These are phyloP conservation scores for Fusarium udum DNA, from an alignment of 2,329 filamentous ascomycete genomes.

Conservation along the genomic window DNA sequence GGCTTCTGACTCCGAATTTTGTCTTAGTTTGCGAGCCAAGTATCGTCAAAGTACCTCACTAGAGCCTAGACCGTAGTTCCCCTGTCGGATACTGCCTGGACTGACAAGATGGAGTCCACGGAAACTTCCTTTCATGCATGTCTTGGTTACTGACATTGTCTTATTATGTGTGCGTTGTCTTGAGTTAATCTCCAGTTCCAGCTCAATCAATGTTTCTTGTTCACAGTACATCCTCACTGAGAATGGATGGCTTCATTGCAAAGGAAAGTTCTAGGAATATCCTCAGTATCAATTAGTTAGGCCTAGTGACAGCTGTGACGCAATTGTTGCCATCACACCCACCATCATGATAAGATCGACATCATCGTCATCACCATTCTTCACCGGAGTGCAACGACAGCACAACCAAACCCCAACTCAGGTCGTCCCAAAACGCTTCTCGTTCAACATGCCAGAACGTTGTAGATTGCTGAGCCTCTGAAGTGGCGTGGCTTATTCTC, in stretches of 20 bases:
- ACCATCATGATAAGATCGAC: constrained; percentile 24
- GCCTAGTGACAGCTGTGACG: constrained; percentile 24
- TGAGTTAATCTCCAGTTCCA: not conserved
- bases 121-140: constrained; percentile 33
- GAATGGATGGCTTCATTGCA: not conserved
- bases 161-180: constrained; percentile 4
- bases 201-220: not conserved
- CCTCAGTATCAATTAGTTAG: not conserved
- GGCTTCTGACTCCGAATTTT: constrained; percentile 3
- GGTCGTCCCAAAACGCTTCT: constrained; percentile 2
- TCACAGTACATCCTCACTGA: not conserved
- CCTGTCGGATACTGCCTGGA: not conserved
- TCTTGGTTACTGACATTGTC: constrained; percentile 14
- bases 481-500: not conserved
- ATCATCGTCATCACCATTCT: constrained; percentile 34
- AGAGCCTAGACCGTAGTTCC: constrained; percentile 6
- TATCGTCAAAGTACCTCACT: constrained; percentile 24
- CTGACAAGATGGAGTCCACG: not conserved
- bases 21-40: constrained; percentile 14
- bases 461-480: not conserved
- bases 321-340: constrained; percentile 29
- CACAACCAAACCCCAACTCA: not conserved
- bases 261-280: not conserved
- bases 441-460: not conserved
- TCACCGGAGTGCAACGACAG: constrained; percentile 1